These are phyloP conservation scores for Metschnikowia hibisci DNA, from an alignment of 805 yeast species.

Conservation along the genomic window DNA sequence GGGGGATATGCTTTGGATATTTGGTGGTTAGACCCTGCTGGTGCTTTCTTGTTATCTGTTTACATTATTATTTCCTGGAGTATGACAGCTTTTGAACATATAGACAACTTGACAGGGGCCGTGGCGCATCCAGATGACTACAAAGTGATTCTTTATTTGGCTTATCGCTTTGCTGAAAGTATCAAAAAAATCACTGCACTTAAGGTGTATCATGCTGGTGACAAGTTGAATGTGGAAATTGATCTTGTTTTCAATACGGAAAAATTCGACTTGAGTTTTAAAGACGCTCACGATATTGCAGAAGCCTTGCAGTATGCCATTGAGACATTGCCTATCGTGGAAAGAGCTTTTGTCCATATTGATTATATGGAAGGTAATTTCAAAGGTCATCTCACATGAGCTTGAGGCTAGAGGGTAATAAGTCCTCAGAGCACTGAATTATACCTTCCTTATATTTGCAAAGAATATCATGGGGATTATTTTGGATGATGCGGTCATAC, in stretches of 20 bases:
- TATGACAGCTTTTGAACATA: constrained; percentile 62
- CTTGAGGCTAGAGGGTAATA: constrained; percentile 8
- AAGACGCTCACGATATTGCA: constrained; percentile 76
- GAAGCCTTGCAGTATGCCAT: constrained; percentile 78
- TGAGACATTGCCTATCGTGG: constrained; percentile 73
- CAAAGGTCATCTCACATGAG: constrained; percentile 36
- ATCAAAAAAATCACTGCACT: constrained; percentile 61
- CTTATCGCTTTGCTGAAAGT: constrained; percentile 63
- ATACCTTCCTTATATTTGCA: constrained; percentile 27
- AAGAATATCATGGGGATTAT: constrained; percentile 28
- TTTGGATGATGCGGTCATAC: constrained; percentile 26
- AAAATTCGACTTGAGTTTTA: constrained; percentile 46
- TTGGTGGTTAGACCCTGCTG: constrained; percentile 76
- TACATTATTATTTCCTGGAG: constrained; percentile 67
- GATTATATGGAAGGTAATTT: constrained; percentile 53
- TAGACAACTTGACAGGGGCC: constrained; percentile 71
- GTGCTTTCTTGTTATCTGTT: constrained; percentile 60
- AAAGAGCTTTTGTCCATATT: constrained; percentile 77
- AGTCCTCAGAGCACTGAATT: constrained; percentile 6
- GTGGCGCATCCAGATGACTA: constrained; percentile 60
- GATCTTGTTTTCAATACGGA: constrained; percentile 53
- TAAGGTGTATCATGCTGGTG: constrained; percentile 77
- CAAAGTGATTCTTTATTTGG: constrained; percentile 63
- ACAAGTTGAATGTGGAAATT: constrained; percentile 69
- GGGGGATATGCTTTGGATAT: constrained; percentile 47